Percentiles rank a stretch among this genome's conserved stretches.
phyloP scores from a whole-genome alignment of 2,329 filamentous ascomycete genomes.

The Ophiostoma himal-ulmi region DNA sequence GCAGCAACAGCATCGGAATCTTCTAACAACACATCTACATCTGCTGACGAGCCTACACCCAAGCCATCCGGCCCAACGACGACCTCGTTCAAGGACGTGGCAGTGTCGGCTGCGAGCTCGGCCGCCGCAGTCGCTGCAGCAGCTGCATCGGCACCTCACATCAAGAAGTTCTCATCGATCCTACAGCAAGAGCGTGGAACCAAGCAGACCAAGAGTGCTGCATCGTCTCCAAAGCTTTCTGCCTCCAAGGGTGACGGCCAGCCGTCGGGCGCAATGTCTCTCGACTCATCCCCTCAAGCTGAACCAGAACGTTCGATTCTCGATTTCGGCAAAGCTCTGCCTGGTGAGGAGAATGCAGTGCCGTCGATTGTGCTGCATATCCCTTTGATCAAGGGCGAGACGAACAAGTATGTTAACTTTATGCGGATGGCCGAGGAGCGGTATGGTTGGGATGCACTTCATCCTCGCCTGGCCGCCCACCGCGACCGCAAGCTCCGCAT shows the following conservation, averaged over 20 bases:
- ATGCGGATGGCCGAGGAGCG: constrained; percentile 87
- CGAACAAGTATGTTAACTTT: constrained; percentile 92
- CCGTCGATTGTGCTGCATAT: constrained; percentile 82
- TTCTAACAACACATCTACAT: constrained; percentile 15
- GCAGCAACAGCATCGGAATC: constrained; percentile 16
- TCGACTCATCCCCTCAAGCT: constrained; percentile 30
- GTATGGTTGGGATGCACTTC: constrained; percentile 90
- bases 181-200: constrained; percentile 41
- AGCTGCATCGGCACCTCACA: constrained; percentile 27
- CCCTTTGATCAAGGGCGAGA: constrained; percentile 64
- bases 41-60: constrained; percentile 9
- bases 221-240: constrained; percentile 47
- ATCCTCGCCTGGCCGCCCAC: constrained; percentile 83
- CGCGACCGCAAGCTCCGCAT: constrained; percentile 82
- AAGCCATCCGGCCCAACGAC: constrained; percentile 26
- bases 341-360: constrained; percentile 53
- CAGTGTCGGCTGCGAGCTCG: constrained; percentile 25
- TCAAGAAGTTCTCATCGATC: constrained; percentile 43
- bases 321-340: constrained; percentile 55
- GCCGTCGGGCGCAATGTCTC: constrained; percentile 32
- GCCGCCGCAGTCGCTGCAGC: constrained; percentile 18
- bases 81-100: constrained; percentile 30
- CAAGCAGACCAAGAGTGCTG: constrained; percentile 32
- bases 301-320: constrained; percentile 50
- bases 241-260: constrained; percentile 41